phyloP scores from a whole-genome alignment of 345 rosid species.

The Clausena lansium region DNA sequence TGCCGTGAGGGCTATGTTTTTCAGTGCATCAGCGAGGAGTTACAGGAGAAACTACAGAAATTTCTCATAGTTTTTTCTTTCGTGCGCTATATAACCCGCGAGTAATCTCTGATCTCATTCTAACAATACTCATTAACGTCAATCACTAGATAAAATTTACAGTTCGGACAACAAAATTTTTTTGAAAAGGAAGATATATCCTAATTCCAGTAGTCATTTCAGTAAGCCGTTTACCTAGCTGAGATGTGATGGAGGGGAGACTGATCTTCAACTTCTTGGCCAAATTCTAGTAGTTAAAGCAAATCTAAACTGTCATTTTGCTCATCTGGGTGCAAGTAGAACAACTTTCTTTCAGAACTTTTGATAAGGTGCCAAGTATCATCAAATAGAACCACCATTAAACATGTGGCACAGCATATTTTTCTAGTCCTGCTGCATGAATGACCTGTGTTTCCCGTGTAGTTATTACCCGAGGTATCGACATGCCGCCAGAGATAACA shows the following conservation, averaged over 20 bases:
- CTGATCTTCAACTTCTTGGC: neutral
- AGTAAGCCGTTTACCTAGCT: neutral
- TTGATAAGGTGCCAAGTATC: neutral
- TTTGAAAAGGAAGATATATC: too few relatives aligned
- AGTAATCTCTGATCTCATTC: too few relatives aligned
- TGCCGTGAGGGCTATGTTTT: too few relatives aligned
- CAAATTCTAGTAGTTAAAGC: neutral
- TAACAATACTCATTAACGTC: neutral
- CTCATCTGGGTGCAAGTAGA: neutral
- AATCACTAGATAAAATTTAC: neutral
- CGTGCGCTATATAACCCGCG: too few relatives aligned
- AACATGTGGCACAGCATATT: slow-evolving; percentile 39
- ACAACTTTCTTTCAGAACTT: neutral
- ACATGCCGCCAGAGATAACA: slow-evolving; percentile 70
- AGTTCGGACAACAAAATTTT: neutral
- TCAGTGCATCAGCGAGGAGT: too few relatives aligned
- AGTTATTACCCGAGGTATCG: slow-evolving; percentile 56
- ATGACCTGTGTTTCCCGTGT: slow-evolving; percentile 37
- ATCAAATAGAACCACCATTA: neutral
- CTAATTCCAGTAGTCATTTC: neutral
- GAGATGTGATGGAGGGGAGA: too few relatives aligned
- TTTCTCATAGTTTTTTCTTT: too few relatives aligned
- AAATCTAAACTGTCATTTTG: neutral
- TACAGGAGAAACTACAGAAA: too few relatives aligned
- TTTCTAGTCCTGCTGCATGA: slow-evolving; percentile 29